Conservation (phyloP, 768 basidiomycete genomes). For the Naganishia antarctica region DNA sequence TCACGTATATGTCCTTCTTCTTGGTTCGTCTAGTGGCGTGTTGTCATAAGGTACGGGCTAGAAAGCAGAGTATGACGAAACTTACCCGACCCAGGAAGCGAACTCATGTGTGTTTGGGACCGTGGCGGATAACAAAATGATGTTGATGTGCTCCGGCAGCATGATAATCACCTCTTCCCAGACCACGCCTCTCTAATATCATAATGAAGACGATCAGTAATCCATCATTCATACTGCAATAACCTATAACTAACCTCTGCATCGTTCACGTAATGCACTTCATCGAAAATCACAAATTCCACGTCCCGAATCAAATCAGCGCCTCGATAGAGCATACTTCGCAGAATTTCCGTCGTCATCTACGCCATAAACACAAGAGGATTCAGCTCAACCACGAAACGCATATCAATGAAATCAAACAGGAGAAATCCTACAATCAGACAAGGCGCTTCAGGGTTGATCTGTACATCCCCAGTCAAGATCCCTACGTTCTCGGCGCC, state of each 20-base stretch:
- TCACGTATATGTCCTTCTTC: conserved; percentile 98
- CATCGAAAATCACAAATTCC: conserved; percentile 98
- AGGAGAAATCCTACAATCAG: conserved; percentile 55
- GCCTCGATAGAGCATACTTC: conserved; percentile 93
- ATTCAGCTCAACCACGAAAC: no score
- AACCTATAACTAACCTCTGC: conserved; percentile 65
- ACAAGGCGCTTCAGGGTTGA: conserved; percentile 95
- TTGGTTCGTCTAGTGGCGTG: conserved; percentile 77
- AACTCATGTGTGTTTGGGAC: conserved; percentile 98
- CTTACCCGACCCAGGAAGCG: conserved; percentile 98
- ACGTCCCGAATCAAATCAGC: conserved; percentile 98
- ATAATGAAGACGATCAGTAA: background rate
- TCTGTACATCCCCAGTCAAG: conserved; percentile 96
- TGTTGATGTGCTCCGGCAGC: conserved; percentile 97
- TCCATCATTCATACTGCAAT: background rate
- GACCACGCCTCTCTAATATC: conserved; percentile 80
- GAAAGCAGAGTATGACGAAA: background rate
- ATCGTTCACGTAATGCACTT: conserved; percentile 99
- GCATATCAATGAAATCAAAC: background rate
- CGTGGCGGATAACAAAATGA: conserved; percentile 92
- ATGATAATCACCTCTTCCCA: conserved; percentile 94
- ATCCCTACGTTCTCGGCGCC: conserved; percentile 74
- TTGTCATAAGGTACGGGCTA: background rate
- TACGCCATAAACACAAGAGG: no score
- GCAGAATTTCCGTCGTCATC: conserved; percentile 78